Percentiles rank a stretch among this genome's conserved stretches.
Evolutionary conservation across 2,329 filamentous ascomycete species (phyloP).

Genomic region (Calonectria hawksworthii): DNA sequence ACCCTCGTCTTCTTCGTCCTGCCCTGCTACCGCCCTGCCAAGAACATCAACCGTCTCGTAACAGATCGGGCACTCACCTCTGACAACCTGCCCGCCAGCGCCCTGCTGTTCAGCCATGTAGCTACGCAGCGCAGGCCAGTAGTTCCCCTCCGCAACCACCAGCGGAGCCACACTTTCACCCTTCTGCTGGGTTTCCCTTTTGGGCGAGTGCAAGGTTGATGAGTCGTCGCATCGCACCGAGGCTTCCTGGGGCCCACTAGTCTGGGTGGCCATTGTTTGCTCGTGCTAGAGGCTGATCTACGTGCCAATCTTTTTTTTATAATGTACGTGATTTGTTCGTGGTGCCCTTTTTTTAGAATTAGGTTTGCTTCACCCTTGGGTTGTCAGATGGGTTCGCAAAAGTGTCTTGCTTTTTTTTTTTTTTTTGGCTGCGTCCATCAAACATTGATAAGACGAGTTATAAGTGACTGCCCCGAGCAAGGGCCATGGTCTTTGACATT

Average conservation of each 20-base stretch:
- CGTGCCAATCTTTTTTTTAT: not conserved
- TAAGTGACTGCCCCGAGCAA: not conserved
- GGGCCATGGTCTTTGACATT: not conserved
- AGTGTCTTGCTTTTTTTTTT: not conserved
- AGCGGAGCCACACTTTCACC: too few relatives aligned
- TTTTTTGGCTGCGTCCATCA: not conserved
- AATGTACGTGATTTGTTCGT: not conserved
- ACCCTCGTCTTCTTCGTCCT: not conserved
- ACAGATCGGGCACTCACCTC: conserved; percentile 37
- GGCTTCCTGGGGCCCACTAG: not conserved
- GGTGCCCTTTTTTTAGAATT: not conserved
- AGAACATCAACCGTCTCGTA: conserved; percentile 21
- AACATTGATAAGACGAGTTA: not conserved
- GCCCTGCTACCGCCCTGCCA: conserved; percentile 1
- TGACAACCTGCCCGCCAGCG: not conserved
- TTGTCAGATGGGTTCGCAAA: not conserved
- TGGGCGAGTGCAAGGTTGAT: not conserved
- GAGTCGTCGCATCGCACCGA: not conserved
- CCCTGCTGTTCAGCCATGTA: not conserved
- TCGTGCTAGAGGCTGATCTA: not conserved
- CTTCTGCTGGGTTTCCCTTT: not conserved
- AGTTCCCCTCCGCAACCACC: not conserved
- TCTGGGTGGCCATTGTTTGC: not conserved
- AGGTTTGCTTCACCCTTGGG: not conserved
- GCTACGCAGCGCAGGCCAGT: conserved; percentile 11